A percentile compares a stretch with the other conserved stretches of the same genome.
Conservation (phyloP, 1,284 basidiomycete genomes). For the Fomitiporia mediterranea region DNA sequence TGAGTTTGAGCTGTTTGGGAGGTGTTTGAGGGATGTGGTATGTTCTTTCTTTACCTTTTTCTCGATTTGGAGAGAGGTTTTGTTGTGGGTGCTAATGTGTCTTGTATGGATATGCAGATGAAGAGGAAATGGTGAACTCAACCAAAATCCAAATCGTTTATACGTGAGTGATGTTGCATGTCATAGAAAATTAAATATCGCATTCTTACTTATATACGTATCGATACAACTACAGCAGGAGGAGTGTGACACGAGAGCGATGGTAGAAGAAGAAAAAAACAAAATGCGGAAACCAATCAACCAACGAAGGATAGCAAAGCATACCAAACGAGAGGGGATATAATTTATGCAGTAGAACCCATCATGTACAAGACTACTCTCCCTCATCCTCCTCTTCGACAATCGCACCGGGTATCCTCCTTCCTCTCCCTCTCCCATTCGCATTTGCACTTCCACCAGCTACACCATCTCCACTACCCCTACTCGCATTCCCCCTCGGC, state of each 20-base stretch:
- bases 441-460: neutral
- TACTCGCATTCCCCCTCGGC: neutral
- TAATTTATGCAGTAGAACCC: neutral
- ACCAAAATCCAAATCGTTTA: neutral
- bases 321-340: neutral
- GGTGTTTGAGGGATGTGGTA: slow-evolving; percentile 69
- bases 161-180: neutral
- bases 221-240: slow-evolving; percentile 6
- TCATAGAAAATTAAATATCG: neutral
- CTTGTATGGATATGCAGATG: slow-evolving; percentile 43
- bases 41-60: slow-evolving; percentile 18
- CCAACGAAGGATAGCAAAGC: neutral
- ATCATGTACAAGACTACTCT: neutral
- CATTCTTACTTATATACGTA: neutral
- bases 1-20: slow-evolving; percentile 73
- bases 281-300: neutral
- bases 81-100: neutral
- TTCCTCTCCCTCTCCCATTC: neutral
- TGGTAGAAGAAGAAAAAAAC: too few relatives aligned
- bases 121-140: slow-evolving; percentile 54
- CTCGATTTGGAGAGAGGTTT: neutral
- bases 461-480: neutral
- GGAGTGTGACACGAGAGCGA: neutral
- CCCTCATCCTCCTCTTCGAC: slow-evolving; percentile 12
- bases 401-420: slow-evolving; percentile 16